Evolutionary conservation across 768 basidiomycete species (phyloP).

Genomic region (Zangia roseola): DNA sequence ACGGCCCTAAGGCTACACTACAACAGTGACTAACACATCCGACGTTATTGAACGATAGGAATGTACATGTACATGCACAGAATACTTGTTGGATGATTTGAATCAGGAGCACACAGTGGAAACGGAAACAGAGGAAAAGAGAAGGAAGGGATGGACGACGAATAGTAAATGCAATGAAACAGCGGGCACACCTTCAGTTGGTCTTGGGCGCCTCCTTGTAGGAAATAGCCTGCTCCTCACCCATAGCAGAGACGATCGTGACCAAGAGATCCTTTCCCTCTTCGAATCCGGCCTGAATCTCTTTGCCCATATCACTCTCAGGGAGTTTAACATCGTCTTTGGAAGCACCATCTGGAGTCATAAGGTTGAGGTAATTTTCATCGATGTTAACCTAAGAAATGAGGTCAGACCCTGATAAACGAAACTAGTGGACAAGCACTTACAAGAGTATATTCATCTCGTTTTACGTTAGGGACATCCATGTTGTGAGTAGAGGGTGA

Average conservation of each 20-base stretch:
- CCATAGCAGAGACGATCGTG: conserved; percentile 88
- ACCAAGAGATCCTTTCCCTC: conserved; percentile 85
- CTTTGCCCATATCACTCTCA: conserved; percentile 74
- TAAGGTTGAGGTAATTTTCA: conserved; percentile 93
- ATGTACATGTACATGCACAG: conserved; percentile 28
- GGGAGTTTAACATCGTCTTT: conserved; percentile 97
- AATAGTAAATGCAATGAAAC: conserved; percentile 17
- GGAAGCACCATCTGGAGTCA: conserved; percentile 71
- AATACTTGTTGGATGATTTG: conserved; percentile 22
- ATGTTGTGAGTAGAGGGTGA: conserved; percentile 99
- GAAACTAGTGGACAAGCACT: conserved; percentile 19
- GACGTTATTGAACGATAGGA: conserved; percentile 25
- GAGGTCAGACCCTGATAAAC: conserved; percentile 1
- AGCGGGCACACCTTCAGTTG: conserved; percentile 13
- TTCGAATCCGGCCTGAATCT: conserved; percentile 72
- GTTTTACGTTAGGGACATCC: conserved; percentile 93
- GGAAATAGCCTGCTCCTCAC: conserved; percentile 88
- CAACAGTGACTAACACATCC: conserved; percentile 29
- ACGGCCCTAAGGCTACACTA: conserved; percentile 23
- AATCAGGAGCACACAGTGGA: conserved; percentile 9
- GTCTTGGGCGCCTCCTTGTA: conserved; percentile 86
- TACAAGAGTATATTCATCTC: conserved; percentile 90
- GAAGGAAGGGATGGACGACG: conserved; percentile 6
- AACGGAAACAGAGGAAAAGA: conserved; percentile 7
- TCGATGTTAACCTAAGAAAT: conserved; percentile 74